Base-by-base conservation (phyloP, 2,329 filamentous ascomycete genomes). In the Hymenotorrendiella dingleyae region DNA sequence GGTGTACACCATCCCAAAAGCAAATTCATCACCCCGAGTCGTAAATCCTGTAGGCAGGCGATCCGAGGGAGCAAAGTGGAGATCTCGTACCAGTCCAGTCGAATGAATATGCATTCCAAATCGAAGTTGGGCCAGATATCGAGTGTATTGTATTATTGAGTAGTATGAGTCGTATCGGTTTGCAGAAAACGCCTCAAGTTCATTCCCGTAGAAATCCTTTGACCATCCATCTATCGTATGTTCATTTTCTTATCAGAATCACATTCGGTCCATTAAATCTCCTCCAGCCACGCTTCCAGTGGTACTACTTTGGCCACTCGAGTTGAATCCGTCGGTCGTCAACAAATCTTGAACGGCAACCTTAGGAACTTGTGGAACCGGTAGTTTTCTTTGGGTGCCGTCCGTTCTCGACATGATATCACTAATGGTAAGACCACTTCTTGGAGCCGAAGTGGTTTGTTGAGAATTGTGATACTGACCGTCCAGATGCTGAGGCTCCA, bases 391-490 rank as follows among this genome's bases (percentile, higher is more conserved):
- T 67, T 93, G 86, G 19, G 85, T 84, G 27, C 88, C 88, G 51
- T 96, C 90, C 1, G 88, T 78, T 54, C 84, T 83, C 60, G 84
- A 88, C 70, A 97, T 93, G 59, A 97, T 97, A 63, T 97, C 91
- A 46, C 82, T 86, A 56, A 97, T 82, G 28, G 87, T 85, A 45
- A 94, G 78, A 29, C 89, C 89, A 43, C 73, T 77, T 54, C 76
- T 66, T 52, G 73, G 41, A n/a, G 51, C 50, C 16, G 47, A 54
- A 3, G 54, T 54, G 3, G 75, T 67, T 51, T 76, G 71, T 35
- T 72, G 67, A 42, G 78, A 62, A 21, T 72, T 72, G 42, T 81
- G 63, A 53, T 59, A 60, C 50, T 56, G 59, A 4, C 56, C 56
- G 32, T 62, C 59, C 16, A 62, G 41, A 46, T 60, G 47, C 38